These are phyloP conservation scores for Steccherinum ochraceum DNA, from an alignment of 768 basidiomycete species.

Conservation along the genomic window DNA sequence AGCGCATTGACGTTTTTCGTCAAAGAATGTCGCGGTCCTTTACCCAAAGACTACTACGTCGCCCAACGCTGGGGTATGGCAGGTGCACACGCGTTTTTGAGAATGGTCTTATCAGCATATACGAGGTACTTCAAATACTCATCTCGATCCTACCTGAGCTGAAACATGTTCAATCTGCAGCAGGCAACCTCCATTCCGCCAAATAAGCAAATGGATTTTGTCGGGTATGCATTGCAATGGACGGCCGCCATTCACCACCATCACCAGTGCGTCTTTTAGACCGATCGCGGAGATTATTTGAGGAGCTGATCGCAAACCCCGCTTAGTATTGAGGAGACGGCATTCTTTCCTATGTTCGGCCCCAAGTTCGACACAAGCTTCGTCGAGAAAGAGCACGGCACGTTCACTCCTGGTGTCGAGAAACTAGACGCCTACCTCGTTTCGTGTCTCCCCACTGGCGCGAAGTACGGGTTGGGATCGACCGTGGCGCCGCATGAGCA, in stretches of 20 bases:
- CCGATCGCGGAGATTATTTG: no score
- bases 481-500: conserved; percentile 4
- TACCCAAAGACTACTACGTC: conserved; percentile 5
- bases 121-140: conserved; percentile 4
- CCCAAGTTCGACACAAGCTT: conserved; percentile 9
- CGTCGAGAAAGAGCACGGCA: conserved; percentile 4
- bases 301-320: no score
- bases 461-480: conserved; percentile 10
- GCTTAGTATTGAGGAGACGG: conserved; percentile 7
- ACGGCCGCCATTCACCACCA: conserved; percentile 7
- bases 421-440: conserved; percentile 8
- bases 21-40: conserved; percentile 3
- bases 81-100: conserved; percentile 5
- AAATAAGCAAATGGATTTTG: conserved; percentile 8
- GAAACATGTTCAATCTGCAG: background rate
- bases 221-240: conserved; percentile 7
- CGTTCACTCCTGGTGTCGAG: conserved; percentile 4
- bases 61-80: conserved; percentile 12
- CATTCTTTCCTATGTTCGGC: conserved; percentile 11
- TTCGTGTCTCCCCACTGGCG: conserved; percentile 4
- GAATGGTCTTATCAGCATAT: conserved; percentile 10
- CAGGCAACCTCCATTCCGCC: conserved; percentile 7
- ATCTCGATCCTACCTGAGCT: background rate
- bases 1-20: conserved; percentile 1
- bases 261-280: conserved; percentile 6